phyloP scores from a whole-genome alignment of 768 basidiomycete species.

The Leccinum sublutescens region DNA sequence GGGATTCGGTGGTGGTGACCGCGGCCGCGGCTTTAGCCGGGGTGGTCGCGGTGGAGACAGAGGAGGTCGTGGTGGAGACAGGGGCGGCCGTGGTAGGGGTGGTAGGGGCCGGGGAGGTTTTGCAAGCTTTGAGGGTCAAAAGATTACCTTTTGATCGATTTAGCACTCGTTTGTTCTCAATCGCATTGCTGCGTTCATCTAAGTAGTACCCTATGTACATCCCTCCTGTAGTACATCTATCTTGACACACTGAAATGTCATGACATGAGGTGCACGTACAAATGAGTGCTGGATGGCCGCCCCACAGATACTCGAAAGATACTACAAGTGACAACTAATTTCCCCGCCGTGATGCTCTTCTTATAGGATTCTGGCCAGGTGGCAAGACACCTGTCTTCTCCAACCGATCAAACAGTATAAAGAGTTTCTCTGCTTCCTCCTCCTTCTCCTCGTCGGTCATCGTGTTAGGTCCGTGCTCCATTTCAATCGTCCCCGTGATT shows the following conservation, averaged over 20 bases:
- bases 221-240: neutral
- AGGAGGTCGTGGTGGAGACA: constrained; percentile 36
- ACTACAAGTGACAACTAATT: constrained; percentile 8
- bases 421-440: constrained; percentile 86
- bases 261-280: neutral
- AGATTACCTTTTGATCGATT: constrained; percentile 43
- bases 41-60: constrained; percentile 43
- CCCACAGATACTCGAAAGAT: neutral
- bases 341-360: constrained; percentile 55
- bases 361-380: constrained; percentile 65
- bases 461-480: constrained; percentile 38
- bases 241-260: constrained; percentile 1
- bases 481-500: constrained; percentile 74
- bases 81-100: constrained; percentile 41
- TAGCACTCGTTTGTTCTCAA: neutral
- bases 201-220: neutral
- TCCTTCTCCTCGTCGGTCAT: constrained; percentile 99
- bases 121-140: constrained; percentile 49
- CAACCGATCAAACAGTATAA: constrained; percentile 87
- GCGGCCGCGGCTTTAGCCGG: constrained; percentile 41
- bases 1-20: constrained; percentile 33
- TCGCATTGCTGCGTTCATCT: neutral
- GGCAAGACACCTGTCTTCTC: constrained; percentile 72
- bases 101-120: constrained; percentile 53
- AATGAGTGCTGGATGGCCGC: neutral